Evolutionary conservation across 1,284 basidiomycete genomes (phyloP).

Genomic region (Kwoniella shivajii): DNA sequence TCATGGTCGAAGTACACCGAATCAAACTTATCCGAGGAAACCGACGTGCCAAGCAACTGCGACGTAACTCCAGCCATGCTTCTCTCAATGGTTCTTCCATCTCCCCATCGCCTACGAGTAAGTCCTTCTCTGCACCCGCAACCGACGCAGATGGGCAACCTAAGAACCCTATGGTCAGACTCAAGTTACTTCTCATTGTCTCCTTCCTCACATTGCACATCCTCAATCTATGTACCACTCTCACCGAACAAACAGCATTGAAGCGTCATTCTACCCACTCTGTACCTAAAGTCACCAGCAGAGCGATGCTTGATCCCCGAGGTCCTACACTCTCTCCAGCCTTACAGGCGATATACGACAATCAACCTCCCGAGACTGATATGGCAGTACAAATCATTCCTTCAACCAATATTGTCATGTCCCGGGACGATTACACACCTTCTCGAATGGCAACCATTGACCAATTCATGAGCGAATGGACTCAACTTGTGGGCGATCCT

Average conservation of each 20-base stretch:
- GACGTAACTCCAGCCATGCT: slow-evolving; percentile 24
- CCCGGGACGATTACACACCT: slow-evolving; percentile 30
- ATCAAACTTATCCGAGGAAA: slow-evolving; percentile 62
- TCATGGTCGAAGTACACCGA: slow-evolving; percentile 85
- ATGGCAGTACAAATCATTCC: slow-evolving; percentile 73
- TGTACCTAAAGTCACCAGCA: slow-evolving; percentile 25
- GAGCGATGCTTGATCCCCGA: slow-evolving; percentile 46
- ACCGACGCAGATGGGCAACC: slow-evolving; percentile 23
- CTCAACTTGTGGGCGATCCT: slow-evolving; percentile 90
- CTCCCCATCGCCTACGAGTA: slow-evolving; percentile 14
- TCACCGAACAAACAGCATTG: slow-evolving; percentile 72
- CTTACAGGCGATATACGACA: slow-evolving; percentile 63
- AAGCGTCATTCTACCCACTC: slow-evolving; percentile 59
- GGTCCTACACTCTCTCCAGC: slow-evolving; percentile 64
- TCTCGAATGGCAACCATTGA: slow-evolving; percentile 64
- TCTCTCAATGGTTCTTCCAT: slow-evolving; percentile 21
- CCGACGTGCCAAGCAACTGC: slow-evolving; percentile 23
- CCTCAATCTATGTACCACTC: slow-evolving; percentile 89
- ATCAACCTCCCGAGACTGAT: slow-evolving; percentile 56
- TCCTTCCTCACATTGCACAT: slow-evolving; percentile 87
- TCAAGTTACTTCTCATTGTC: slow-evolving; percentile 87
- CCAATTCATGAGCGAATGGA: slow-evolving; percentile 92
- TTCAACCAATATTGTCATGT: slow-evolving; percentile 64
- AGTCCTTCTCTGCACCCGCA: slow-evolving; percentile 1
- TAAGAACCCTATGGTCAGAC: slow-evolving; percentile 80